Conservation (phyloP, 768 basidiomycete species). For the Pleurotus salmoneostramineus region DNA sequence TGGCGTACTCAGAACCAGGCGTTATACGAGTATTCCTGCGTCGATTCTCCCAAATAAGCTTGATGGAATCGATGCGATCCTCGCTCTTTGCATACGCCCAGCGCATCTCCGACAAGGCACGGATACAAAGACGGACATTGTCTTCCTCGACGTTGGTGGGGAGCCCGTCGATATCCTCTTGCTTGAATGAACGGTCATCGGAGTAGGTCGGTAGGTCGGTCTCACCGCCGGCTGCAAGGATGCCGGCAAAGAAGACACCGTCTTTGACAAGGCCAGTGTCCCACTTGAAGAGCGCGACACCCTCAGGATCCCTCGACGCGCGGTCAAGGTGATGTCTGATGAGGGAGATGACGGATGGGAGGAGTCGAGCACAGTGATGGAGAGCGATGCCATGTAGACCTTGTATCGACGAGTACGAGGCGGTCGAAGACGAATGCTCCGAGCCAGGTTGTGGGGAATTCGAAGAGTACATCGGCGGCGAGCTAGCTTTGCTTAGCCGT, state of each 20-base stretch:
- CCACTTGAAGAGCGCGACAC: slow-evolving; percentile 66
- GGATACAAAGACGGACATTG: slow-evolving; percentile 54
- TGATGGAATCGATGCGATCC: slow-evolving; percentile 64
- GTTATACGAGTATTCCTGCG: slow-evolving; percentile 23
- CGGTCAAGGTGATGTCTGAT: slow-evolving; percentile 45
- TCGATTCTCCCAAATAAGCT: slow-evolving; percentile 45
- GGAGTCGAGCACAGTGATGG: slow-evolving; percentile 44
- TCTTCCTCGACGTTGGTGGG: slow-evolving; percentile 34
- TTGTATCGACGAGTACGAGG: slow-evolving; percentile 42
- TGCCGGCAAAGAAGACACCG: slow-evolving; percentile 85
- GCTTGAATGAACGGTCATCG: slow-evolving; percentile 30
- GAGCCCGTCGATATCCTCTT: slow-evolving; percentile 23
- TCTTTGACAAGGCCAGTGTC: slow-evolving; percentile 86
- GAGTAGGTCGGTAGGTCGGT: slow-evolving; percentile 29
- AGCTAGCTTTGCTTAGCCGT: slow-evolving; percentile 32
- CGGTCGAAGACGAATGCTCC: slow-evolving; percentile 34
- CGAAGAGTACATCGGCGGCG: slow-evolving; percentile 31
- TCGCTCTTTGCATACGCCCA: slow-evolving; percentile 79
- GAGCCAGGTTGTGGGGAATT: slow-evolving; percentile 45
- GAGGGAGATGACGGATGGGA: slow-evolving; percentile 48
- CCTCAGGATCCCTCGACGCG: slow-evolving; percentile 24
- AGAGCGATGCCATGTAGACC: slow-evolving; percentile 45
- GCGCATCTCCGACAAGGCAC: slow-evolving; percentile 75
- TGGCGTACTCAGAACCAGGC: background rate
- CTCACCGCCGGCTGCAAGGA: slow-evolving; percentile 66